phyloP scores from a whole-genome alignment of 2,329 filamentous ascomycete genomes.

The Xylaria multiplex region DNA sequence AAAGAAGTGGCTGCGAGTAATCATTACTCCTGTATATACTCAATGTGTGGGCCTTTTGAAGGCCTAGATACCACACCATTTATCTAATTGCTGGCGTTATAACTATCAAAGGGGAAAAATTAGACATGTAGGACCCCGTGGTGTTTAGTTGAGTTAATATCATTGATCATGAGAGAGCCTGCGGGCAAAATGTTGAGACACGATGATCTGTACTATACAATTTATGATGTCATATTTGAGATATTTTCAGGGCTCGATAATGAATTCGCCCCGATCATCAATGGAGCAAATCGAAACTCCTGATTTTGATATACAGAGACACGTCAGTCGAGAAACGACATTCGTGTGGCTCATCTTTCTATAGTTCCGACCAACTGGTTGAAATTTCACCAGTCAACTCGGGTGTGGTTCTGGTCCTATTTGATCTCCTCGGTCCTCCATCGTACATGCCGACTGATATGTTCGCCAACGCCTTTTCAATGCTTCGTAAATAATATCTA shows the following conservation, averaged over 20 bases:
- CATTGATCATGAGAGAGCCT: neutral
- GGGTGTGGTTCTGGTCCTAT: neutral
- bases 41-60: neutral
- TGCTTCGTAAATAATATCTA: conserved; percentile 33
- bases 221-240: neutral
- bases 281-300: neutral
- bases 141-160: neutral
- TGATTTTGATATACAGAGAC: neutral
- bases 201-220: neutral
- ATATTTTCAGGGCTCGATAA: neutral
- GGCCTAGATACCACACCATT: neutral
- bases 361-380: neutral
- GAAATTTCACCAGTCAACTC: neutral
- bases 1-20: neutral
- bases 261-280: neutral
- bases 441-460: conserved; percentile 24
- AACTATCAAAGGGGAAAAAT: neutral
- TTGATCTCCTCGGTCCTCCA: conserved; percentile 4
- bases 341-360: neutral
- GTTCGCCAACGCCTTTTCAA: conserved; percentile 26
- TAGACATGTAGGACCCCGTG: too few relatives aligned
- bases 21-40: conserved; percentile 19
- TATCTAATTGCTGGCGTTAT: neutral
- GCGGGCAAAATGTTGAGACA: neutral
- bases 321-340: neutral